Conservation (phyloP, 164 flowering plant genomes). For the Sextonia rubra region DNA sequence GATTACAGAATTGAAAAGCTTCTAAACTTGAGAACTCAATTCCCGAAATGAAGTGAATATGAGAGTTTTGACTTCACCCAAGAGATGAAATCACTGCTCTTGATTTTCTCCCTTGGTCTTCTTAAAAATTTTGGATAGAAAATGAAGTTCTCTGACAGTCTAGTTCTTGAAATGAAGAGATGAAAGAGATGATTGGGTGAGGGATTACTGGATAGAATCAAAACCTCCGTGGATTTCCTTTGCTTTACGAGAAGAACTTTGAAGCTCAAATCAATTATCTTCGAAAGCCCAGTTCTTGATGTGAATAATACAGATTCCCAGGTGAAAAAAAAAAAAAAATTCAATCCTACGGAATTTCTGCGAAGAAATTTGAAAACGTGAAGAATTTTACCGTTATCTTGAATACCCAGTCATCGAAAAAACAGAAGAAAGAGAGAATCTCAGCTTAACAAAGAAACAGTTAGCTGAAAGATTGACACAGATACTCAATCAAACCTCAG, state of each 20-base stretch:
- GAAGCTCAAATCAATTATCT: neutral
- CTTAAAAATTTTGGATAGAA: neutral
- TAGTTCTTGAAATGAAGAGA: slow-evolving; percentile 2
- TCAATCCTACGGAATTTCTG: too few relatives aligned
- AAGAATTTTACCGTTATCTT: too few relatives aligned
- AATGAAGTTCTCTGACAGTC: neutral
- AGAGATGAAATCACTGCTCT: neutral
- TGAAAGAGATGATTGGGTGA: neutral
- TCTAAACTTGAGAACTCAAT: neutral
- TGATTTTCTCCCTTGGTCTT: neutral
- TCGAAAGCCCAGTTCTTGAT: neutral
- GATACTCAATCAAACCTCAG: neutral
- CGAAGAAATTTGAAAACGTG: too few relatives aligned
- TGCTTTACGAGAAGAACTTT: too few relatives aligned
- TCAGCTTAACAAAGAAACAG: neutral
- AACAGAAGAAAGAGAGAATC: neutral
- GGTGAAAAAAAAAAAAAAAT: too few relatives aligned
- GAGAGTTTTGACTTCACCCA: neutral
- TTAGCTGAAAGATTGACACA: neutral
- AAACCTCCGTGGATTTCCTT: too few relatives aligned
- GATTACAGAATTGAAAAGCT: neutral
- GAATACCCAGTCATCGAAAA: too few relatives aligned
- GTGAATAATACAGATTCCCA: neutral
- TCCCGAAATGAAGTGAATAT: neutral
- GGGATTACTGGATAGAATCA: too few relatives aligned